Base-by-base conservation (phyloP, 768 basidiomycete species). In the Auriscalpium microsporum region DNA sequence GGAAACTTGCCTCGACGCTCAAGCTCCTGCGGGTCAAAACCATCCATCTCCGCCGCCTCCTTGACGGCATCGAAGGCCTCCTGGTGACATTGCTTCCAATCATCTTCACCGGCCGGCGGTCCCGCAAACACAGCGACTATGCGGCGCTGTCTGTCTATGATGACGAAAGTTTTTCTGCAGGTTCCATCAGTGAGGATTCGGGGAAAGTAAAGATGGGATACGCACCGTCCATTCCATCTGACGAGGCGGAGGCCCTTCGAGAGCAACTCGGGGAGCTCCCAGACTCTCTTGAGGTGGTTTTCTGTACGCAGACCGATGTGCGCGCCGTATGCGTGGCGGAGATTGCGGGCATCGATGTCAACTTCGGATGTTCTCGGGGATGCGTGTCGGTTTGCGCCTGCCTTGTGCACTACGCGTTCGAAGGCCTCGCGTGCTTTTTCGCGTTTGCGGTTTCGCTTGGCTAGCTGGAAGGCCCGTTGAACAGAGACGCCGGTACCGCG, bases 11-110 rank as follows among this genome's bases (percentile, higher is more conserved):
- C n/a, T n/a, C n/a, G n/a, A n/a, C n/a, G n/a, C n/a, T 38, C 62
- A 70, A 1, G 38, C 9, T 0, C 68, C 70, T 55, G 8, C 63
- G 49, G 33, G 9, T 9, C 38, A 40, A n/a, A 9, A 16, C 16
- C 38, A 16, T 40, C 38, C 38, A 16, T 9, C 38, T 9, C 9
- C 16, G 38, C 38, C 38, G 10, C 38, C 38, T 9, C 10, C 38
- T 9, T 40, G 38, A 16, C 38, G 10, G 38, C 38, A 9, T 40
- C 38, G 38, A 40, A 16, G 10, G 38, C 38, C 10, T 16, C 16
- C 16, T 40, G 38, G 16, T 40, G 38, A 40, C 38, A 40, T 16
- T 40, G 10, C 10, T 40, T 16, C 38, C 38, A 40, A 16, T 40
- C 38, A n/a, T n/a, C n/a, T 16, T 9, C 38, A 16, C 38, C 38